Evolutionary conservation across 768 basidiomycete species (phyloP), one percentile per base, ranked within the genome.

Genomic region (Leccinum aurantiacum): DNA sequence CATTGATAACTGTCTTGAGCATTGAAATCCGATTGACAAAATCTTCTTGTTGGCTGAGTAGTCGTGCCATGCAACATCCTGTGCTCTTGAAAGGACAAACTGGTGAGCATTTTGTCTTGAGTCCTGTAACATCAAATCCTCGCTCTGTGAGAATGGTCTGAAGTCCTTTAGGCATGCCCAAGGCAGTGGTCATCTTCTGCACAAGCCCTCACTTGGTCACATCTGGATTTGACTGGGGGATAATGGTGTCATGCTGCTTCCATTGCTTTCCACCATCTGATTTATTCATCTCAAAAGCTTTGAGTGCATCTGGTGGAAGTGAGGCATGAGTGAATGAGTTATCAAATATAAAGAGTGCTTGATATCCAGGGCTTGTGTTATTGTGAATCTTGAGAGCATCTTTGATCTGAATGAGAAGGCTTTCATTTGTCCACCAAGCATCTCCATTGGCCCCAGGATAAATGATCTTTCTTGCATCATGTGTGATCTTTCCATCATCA

Each of bases 171-270:
- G 68, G 67, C n/a, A 60, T 0, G 2, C 79, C 47, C 74, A 69
- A 49, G 54, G 41, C 0, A 27, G 68, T 51, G 10, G 67, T 76
- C 79, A 81, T 80, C 53, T 67, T 68, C 58, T 80, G 78, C 1
- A 59, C 1, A 17, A 58, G 55, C 4, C 67, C 67, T 3, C 49
- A 51, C 7, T 65, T 52, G 2, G 29, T 35, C 4, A 15, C 5
- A 14, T 27, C 13, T 4, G 67, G 62, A 52, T 72, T 70, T 9
- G 59, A 58, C n/a, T 61, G n/a, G 14, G 69, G 69, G 27, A 72
- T 67, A 11, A 67, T 46, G 0, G 65, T 72, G 22, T 68, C 59
- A 9, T 41, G 33, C 56, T 67, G 67, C 24, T 61, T 61, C 1
- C 44, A 35, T 48, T 71, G 66, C 33, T 71, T 70, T 1, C 66